Percentiles rank a stretch among this genome's conserved stretches.
These are phyloP conservation scores for Colletotrichum brevisporum DNA, from an alignment of 2,329 filamentous ascomycete species.

Conservation along the genomic window DNA sequence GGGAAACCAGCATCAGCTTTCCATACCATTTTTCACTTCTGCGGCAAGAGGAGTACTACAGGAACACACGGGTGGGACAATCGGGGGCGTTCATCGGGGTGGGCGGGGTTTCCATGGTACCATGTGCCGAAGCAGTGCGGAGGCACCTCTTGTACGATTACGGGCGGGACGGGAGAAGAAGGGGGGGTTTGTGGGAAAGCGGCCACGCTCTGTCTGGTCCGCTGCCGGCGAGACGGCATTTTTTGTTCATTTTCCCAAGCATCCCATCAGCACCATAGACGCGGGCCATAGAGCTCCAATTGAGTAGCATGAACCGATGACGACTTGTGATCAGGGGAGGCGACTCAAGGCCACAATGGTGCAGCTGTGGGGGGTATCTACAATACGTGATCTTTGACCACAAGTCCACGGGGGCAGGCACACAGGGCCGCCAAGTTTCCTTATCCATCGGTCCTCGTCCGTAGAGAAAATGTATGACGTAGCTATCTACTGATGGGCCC, in stretches of 20 bases:
- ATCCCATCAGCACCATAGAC: constrained; percentile 34
- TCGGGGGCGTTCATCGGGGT: constrained; percentile 35
- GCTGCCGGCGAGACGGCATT: constrained; percentile 17
- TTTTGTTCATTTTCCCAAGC: constrained; percentile 26
- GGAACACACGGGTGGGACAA: constrained; percentile 25
- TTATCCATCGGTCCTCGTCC: too few species aligned
- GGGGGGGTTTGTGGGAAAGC: constrained; percentile 1
- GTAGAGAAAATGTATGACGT: too few species aligned
- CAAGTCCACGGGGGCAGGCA: background rate
- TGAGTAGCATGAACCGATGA: constrained; percentile 27
- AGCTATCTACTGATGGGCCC: too few species aligned
- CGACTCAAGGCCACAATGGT: too few species aligned
- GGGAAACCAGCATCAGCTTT: constrained; percentile 30
- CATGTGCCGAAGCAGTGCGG: constrained; percentile 30
- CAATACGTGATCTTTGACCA: too few species aligned
- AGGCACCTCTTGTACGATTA: constrained; percentile 39
- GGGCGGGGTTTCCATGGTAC: constrained; percentile 27
- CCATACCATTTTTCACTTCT: constrained; percentile 33
- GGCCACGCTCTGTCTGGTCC: constrained; percentile 21
- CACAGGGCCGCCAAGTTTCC: background rate
- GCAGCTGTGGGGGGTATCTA: too few species aligned
- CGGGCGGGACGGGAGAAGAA: constrained; percentile 12
- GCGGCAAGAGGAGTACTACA: constrained; percentile 37
- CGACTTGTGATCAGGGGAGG: too few species aligned
- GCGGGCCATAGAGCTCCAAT: constrained; percentile 31